Evolutionary conservation across 148 eudicot genomes (phyloP).

Genomic region (Linanthus parryae): DNA sequence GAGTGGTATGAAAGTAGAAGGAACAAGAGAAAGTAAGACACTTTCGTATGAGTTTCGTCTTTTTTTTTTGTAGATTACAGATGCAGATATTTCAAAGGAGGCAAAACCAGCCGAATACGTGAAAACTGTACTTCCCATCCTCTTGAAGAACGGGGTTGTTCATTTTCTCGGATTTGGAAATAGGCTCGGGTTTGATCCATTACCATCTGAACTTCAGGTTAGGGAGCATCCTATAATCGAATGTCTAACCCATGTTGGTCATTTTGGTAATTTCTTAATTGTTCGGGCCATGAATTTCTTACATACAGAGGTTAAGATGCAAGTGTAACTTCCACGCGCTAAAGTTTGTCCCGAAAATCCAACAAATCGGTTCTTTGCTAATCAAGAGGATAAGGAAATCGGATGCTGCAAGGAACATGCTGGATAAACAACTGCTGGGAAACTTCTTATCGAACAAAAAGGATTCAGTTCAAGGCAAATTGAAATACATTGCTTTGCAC

Average conservation of each 20-base stretch:
- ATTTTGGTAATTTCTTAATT: no score
- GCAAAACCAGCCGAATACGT: conserved; percentile 62
- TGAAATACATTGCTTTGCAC: conserved; percentile 85
- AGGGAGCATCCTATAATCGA: conserved; percentile 4
- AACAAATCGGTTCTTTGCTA: conserved; percentile 54
- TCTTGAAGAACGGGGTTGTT: conserved; percentile 57
- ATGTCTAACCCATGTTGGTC: not conserved
- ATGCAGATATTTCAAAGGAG: conserved; percentile 83
- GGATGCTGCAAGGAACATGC: conserved; percentile 26
- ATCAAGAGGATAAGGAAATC: conserved; percentile 59
- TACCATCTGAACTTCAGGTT: conserved; percentile 81
- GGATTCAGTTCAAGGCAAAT: conserved; percentile 17
- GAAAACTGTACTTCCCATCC: conserved; percentile 56
- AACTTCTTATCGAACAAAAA: conserved; percentile 29
- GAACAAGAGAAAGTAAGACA: no score
- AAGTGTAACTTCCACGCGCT: conserved; percentile 94
- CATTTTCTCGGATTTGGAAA: conserved; percentile 93
- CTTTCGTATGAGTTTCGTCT: no score
- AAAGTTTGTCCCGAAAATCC: conserved; percentile 72
- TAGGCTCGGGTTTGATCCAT: conserved; percentile 86
- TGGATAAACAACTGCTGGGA: conserved; percentile 76
- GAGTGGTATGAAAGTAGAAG: no score
- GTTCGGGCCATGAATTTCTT: no score
- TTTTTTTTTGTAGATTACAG: conserved; percentile 55
- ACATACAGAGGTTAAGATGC: conserved; percentile 75